A percentile compares a stretch with the other conserved stretches of the same genome.
These are phyloP conservation scores for Aspergillus neotritici DNA, from an alignment of 2,329 filamentous ascomycete genomes.

Conservation along the genomic window DNA sequence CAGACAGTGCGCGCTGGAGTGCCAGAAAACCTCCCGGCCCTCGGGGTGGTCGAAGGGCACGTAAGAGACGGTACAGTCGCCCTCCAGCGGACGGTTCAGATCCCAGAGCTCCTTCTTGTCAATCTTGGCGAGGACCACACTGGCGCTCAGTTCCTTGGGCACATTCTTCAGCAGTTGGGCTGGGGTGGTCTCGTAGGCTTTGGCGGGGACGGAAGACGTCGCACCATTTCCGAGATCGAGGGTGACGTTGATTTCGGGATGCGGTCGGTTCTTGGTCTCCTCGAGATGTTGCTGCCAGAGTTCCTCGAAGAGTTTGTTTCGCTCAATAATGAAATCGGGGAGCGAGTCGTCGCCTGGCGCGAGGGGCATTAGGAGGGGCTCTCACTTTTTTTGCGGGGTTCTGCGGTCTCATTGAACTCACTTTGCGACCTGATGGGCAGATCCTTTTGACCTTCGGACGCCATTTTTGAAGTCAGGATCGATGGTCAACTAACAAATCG, in stretches of 20 bases:
- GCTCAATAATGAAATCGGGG: constrained; percentile 74
- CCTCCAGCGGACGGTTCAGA: constrained; percentile 81
- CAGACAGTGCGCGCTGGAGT: constrained; percentile 91
- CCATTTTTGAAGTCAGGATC: constrained; percentile 22
- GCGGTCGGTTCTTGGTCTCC: constrained; percentile 55
- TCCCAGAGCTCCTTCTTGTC: constrained; percentile 85
- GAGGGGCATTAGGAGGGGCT: constrained; percentile 20
- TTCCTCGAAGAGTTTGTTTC: constrained; percentile 81
- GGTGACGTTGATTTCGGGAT: constrained; percentile 46
- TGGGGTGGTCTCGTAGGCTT: constrained; percentile 88
- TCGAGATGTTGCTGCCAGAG: constrained; percentile 79
- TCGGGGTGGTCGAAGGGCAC: constrained; percentile 70
- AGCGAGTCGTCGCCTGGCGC: constrained; percentile 36
- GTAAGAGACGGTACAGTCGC: constrained; percentile 76
- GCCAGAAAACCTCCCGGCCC: constrained; percentile 96
- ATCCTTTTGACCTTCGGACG: constrained; percentile 32
- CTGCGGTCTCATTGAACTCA: too few species aligned
- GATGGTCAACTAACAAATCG: constrained; percentile 5
- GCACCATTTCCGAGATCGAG: constrained; percentile 40
- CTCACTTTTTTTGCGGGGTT: constrained; percentile 30
- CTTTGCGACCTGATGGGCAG: constrained; percentile 29
- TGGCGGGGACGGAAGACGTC: constrained; percentile 51
- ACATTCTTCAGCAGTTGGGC: constrained; percentile 71
- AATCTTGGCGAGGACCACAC: constrained; percentile 75
- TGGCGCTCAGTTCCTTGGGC: constrained; percentile 77